These are phyloP conservation scores for Thelonectria blattea DNA, from an alignment of 2,329 filamentous ascomycete genomes.

Conservation along the genomic window DNA sequence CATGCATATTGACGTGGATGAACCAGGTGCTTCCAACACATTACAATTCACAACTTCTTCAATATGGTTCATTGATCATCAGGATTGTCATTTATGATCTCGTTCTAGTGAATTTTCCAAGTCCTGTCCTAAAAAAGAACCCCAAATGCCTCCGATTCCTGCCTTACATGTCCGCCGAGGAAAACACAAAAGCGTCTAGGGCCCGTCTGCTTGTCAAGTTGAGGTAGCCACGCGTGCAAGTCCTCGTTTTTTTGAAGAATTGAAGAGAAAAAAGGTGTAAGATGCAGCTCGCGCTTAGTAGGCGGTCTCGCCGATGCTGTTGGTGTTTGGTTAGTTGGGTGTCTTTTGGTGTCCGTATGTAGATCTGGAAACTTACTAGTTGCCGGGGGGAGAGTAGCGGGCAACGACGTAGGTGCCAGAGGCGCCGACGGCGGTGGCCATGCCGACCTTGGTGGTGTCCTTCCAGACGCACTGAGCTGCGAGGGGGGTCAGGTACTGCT, in stretches of 20 bases:
- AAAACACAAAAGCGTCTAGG: not conserved
- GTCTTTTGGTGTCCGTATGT: not conserved
- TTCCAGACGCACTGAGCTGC: constrained; percentile 34
- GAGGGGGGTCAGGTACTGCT: not conserved
- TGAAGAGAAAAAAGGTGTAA: not conserved
- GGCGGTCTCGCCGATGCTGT: constrained; percentile 30
- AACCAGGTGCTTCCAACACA: no score
- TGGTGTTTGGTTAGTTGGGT: not conserved
- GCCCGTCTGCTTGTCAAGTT: not conserved
- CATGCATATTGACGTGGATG: no score
- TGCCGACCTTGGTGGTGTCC: constrained; percentile 36
- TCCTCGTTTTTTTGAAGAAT: not conserved
- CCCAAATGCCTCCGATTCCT: not conserved
- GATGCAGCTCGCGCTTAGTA: constrained; percentile 25
- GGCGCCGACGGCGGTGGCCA: constrained; percentile 26
- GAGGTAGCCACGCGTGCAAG: not conserved
- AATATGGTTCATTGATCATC: not conserved
- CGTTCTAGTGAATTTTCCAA: not conserved
- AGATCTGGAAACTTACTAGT: constrained; percentile 30
- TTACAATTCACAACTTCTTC: not conserved
- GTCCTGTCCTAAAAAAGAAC: not conserved
- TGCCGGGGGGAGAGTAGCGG: constrained; percentile 34
- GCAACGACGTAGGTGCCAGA: constrained; percentile 33
- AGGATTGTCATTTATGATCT: not conserved
- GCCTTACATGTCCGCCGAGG: not conserved